Conservation (phyloP, 2,329 filamentous ascomycete species). For the Diaporthe destruens region DNA sequence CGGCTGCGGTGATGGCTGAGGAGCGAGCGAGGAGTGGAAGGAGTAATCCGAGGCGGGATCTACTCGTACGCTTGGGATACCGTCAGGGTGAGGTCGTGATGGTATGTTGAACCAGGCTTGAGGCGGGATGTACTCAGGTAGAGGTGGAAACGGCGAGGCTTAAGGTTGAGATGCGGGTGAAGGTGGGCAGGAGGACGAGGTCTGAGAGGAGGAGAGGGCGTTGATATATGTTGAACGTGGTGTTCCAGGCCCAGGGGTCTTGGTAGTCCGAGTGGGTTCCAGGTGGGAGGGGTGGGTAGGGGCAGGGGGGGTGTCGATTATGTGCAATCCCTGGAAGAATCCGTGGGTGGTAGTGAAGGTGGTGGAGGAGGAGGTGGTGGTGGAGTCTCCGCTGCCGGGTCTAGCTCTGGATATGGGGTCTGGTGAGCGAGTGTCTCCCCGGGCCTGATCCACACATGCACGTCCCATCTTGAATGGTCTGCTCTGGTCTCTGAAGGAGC, state of each 20-base stretch:
- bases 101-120: conserved; percentile 50
- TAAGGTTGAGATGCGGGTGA: conserved; percentile 45
- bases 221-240: conserved; percentile 48
- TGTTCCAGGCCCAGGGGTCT: conserved; percentile 44
- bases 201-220: conserved; percentile 45
- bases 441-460: conserved; percentile 46
- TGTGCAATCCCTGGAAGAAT: conserved; percentile 46
- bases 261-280: conserved; percentile 45
- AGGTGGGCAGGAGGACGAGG: conserved; percentile 46
- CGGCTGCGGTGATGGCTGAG: conserved; percentile 30
- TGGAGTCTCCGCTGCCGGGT: conserved; percentile 49
- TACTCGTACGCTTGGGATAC: conserved; percentile 50
- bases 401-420: conserved; percentile 51
- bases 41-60: conserved; percentile 50
- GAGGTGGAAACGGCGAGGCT: conserved; percentile 47
- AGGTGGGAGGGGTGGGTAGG: conserved; percentile 42
- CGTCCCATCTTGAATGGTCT: conserved; percentile 48
- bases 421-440: conserved; percentile 52
- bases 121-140: conserved; percentile 48
- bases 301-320: conserved; percentile 45
- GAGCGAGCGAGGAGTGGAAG: conserved; percentile 35
- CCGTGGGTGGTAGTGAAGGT: conserved; percentile 44
- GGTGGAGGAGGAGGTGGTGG: conserved; percentile 37
- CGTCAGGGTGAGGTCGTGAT: conserved; percentile 40
- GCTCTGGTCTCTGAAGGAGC: conserved; percentile 44